Conservation (phyloP, 2,329 filamentous ascomycete genomes). For the Lasiodiplodia theobromae region DNA sequence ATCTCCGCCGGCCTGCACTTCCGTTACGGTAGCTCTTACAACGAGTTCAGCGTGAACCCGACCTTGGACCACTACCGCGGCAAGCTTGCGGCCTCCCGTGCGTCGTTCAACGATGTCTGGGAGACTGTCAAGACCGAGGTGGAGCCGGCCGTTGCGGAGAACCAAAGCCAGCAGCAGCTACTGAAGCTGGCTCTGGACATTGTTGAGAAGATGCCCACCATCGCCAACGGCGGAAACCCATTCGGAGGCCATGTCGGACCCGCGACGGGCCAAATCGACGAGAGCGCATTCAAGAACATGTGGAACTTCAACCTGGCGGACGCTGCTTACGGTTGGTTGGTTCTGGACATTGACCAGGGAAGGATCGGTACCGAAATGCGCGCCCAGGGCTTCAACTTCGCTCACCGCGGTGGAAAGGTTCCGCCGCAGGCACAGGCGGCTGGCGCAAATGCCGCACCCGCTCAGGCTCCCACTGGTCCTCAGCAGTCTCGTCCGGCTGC, state of each 20-base stretch:
- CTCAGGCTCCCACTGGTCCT: slow-evolving; percentile 30
- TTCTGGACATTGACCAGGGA: slow-evolving; percentile 92
- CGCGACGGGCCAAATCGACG: slow-evolving; percentile 87
- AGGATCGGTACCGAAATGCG: slow-evolving; percentile 98
- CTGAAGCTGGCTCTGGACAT: slow-evolving; percentile 90
- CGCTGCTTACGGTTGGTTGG: slow-evolving; percentile 94
- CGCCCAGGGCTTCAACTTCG: slow-evolving; percentile 98
- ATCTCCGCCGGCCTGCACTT: slow-evolving; percentile 97
- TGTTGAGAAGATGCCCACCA: slow-evolving; percentile 97
- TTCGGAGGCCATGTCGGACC: slow-evolving; percentile 86
- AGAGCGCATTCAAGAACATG: slow-evolving; percentile 99
- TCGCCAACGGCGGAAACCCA: slow-evolving; percentile 93
- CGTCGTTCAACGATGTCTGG: slow-evolving; percentile 99
- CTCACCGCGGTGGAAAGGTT: slow-evolving; percentile 85
- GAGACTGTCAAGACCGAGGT: slow-evolving; percentile 97
- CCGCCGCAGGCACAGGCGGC: slow-evolving; percentile 40
- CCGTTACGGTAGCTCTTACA: slow-evolving; percentile 98
- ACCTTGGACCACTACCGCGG: slow-evolving; percentile 98
- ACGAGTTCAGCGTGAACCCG: slow-evolving; percentile 99
- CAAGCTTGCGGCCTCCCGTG: slow-evolving; percentile 96
- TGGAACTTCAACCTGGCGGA: slow-evolving; percentile 99
- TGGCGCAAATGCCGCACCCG: slow-evolving; percentile 38
- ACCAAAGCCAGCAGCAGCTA: slow-evolving; percentile 91
- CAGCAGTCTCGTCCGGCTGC: slow-evolving; percentile 43
- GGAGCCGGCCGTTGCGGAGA: slow-evolving; percentile 90